Evolutionary conservation across 2,329 filamentous ascomycete genomes (phyloP).

Genomic region (Esteya vermicola): DNA sequence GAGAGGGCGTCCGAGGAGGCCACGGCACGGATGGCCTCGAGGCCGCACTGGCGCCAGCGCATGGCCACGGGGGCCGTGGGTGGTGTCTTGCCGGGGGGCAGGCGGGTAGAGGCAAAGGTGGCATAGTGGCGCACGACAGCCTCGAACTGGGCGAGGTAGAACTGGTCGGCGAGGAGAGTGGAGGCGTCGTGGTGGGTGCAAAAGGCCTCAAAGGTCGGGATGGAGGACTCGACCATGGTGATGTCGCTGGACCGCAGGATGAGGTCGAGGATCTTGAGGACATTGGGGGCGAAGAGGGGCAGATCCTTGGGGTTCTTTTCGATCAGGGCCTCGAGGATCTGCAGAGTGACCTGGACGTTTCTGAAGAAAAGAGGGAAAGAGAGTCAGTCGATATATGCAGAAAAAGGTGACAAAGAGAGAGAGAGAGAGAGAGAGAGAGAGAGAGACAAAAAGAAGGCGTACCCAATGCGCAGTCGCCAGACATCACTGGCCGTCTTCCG

Average conservation of each 20-base stretch:
- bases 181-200: constrained; percentile 81
- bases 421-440: no score
- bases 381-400: no score
- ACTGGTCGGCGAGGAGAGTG: constrained; percentile 71
- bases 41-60: constrained; percentile 60
- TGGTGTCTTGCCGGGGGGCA: constrained; percentile 33
- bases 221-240: constrained; percentile 80
- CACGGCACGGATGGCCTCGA: constrained; percentile 69
- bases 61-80: constrained; percentile 61
- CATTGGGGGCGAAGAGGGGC: constrained; percentile 71
- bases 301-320: constrained; percentile 87
- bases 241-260: constrained; percentile 79
- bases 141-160: constrained; percentile 70
- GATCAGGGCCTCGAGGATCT: constrained; percentile 81
- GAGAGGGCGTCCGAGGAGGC: constrained; percentile 67
- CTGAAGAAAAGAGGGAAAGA: constrained; percentile 24
- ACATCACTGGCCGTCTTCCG: constrained; percentile 88
- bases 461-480: constrained; percentile 79
- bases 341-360: constrained; percentile 87
- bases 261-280: constrained; percentile 71
- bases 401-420: not conserved
- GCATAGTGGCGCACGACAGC: constrained; percentile 70
- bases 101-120: constrained; percentile 56
- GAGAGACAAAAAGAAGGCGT: no score
- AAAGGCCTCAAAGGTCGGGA: constrained; percentile 75